phyloP scores from a whole-genome alignment of 2,329 filamentous ascomycete genomes.

The Alternaria consortialis region DNA sequence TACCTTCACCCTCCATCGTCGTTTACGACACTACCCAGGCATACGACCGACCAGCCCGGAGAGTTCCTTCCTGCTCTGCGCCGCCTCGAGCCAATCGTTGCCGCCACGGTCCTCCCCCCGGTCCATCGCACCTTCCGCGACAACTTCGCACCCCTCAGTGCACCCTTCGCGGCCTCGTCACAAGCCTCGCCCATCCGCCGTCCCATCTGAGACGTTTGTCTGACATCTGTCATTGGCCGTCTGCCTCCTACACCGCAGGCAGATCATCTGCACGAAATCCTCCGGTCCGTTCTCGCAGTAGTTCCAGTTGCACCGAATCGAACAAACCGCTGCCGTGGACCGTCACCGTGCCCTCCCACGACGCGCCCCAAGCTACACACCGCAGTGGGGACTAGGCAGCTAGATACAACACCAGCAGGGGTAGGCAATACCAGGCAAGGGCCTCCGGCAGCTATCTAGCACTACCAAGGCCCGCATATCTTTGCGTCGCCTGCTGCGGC shows the following conservation, averaged over 20 bases:
- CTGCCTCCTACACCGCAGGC: conserved; percentile 35
- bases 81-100: conserved; percentile 39
- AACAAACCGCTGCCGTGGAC: conserved; percentile 11
- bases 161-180: conserved; percentile 35
- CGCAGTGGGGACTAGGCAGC: conserved; percentile 20
- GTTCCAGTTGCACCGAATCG: conserved; percentile 16
- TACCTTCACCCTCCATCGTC: conserved; percentile 13
- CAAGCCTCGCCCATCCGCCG: conserved; percentile 48
- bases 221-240: conserved; percentile 49
- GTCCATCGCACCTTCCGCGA: background rate
- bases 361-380: conserved; percentile 22
- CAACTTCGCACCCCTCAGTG: conserved; percentile 20
- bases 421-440: conserved; percentile 2
- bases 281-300: conserved; percentile 49
- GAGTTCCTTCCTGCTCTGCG: conserved; percentile 15
- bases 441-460: conserved; percentile 27
- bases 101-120: conserved; percentile 31
- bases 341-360: conserved; percentile 16
- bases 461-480: conserved; percentile 34
- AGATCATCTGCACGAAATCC: conserved; percentile 65
- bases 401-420: background rate
- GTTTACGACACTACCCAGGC: conserved; percentile 7
- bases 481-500: conserved; percentile 50
- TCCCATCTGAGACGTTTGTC: conserved; percentile 47
- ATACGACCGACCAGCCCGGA: conserved; percentile 1